These are phyloP conservation scores for Cytospora piceae DNA, from an alignment of 2,329 filamentous ascomycete genomes.

Conservation along the genomic window DNA sequence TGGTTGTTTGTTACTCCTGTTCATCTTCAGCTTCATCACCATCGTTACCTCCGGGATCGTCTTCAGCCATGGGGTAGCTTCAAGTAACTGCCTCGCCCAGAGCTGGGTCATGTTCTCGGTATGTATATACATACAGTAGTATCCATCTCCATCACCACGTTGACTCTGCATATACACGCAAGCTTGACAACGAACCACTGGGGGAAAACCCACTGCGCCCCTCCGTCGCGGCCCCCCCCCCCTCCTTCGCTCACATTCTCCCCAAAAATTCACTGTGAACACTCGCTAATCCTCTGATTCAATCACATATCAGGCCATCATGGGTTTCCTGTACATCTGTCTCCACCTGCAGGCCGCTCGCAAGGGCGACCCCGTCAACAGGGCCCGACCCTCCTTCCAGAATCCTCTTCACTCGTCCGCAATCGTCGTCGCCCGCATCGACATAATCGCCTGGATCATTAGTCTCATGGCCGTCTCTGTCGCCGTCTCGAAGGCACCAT, in stretches of 20 bases:
- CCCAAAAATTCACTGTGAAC: not conserved
- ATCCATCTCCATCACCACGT: not conserved
- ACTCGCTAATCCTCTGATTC: constrained; percentile 14
- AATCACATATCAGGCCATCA: constrained; percentile 34
- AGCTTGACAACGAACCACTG: constrained; percentile 12
- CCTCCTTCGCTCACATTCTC: too few relatives aligned
- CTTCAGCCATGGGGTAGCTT: constrained; percentile 22
- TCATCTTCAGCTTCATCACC: constrained; percentile 28
- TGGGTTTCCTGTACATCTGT: constrained; percentile 39
- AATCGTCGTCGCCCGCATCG: constrained; percentile 37
- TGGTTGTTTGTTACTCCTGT: constrained; percentile 17
- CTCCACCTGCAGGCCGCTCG: constrained; percentile 38
- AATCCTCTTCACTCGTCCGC: constrained; percentile 40
- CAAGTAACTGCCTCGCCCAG: constrained; percentile 26
- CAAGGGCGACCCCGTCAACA: constrained; percentile 32
- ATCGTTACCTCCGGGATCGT: constrained; percentile 26
- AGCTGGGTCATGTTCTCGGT: constrained; percentile 31
- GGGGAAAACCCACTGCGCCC: not conserved
- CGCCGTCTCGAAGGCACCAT: constrained; percentile 29
- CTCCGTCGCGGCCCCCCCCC: not conserved
- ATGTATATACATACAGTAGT: not conserved
- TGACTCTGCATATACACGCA: constrained; percentile 16
- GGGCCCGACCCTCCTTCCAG: constrained; percentile 33
- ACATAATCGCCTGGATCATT: constrained; percentile 37
- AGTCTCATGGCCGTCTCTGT: constrained; percentile 37